A percentile compares a stretch with the other conserved stretches of the same genome.
phyloP scores from a whole-genome alignment of 2,329 filamentous ascomycete genomes.

The Pyricularia sp. region DNA sequence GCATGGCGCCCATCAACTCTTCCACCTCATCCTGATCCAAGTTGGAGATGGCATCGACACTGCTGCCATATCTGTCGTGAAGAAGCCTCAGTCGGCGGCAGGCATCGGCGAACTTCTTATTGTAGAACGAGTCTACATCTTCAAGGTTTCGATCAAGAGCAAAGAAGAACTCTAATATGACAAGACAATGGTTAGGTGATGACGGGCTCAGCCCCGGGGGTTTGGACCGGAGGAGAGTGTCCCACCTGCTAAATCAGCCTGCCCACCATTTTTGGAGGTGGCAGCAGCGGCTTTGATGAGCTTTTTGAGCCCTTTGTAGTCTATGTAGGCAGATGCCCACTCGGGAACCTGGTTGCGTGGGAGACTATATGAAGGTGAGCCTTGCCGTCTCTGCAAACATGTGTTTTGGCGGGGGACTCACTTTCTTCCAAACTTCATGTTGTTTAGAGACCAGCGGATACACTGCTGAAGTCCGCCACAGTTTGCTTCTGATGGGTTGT shows the following conservation, averaged over 20 bases:
- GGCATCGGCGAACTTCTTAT: slow-evolving; percentile 82
- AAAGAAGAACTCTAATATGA: slow-evolving; percentile 76
- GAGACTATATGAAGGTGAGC: slow-evolving; percentile 25
- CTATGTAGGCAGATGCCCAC: slow-evolving; percentile 74
- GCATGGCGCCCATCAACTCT: slow-evolving; percentile 77
- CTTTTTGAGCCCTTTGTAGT: slow-evolving; percentile 90
- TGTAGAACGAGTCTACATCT: slow-evolving; percentile 93
- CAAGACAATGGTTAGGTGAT: slow-evolving; percentile 21
- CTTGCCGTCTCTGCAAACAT: not conserved
- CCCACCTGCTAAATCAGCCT: slow-evolving; percentile 85
- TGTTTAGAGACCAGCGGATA: not conserved
- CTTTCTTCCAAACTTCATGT: slow-evolving; percentile 25
- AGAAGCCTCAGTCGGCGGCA: slow-evolving; percentile 74
- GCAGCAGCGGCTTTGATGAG: slow-evolving; percentile 71
- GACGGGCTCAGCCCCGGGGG: slow-evolving; percentile 16
- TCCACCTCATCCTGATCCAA: slow-evolving; percentile 83
- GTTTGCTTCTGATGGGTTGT: not conserved
- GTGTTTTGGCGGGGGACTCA: slow-evolving; percentile 8
- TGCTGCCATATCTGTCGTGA: slow-evolving; percentile 73
- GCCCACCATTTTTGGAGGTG: slow-evolving; percentile 52
- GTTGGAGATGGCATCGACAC: slow-evolving; percentile 52
- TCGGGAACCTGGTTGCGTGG: slow-evolving; percentile 76
- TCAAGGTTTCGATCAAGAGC: slow-evolving; percentile 93
- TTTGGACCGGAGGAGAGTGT: slow-evolving; percentile 15
- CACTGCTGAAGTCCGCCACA: not conserved